A percentile compares a stretch with the other conserved stretches of the same genome.
These are phyloP conservation scores for Colletotrichum theobromicola DNA, from an alignment of 2,329 filamentous ascomycete genomes.

Conservation along the genomic window DNA sequence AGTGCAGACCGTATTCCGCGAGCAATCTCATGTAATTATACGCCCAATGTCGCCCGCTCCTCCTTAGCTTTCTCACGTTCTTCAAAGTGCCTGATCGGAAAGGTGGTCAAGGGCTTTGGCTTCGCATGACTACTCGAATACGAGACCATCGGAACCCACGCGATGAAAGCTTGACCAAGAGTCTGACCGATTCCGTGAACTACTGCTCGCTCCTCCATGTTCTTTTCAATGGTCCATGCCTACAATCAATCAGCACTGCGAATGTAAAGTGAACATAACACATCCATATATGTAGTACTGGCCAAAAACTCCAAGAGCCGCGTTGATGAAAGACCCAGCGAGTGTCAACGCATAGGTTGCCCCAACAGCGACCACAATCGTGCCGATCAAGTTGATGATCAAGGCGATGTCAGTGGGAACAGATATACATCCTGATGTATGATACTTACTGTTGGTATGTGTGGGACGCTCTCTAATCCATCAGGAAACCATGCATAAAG, in stretches of 20 bases:
- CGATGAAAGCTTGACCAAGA: background rate
- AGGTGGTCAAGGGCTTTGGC: too few relatives aligned
- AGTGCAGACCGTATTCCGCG: background rate
- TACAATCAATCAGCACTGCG: background rate
- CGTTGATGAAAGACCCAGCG: background rate
- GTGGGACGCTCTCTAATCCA: background rate
- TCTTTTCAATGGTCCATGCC: background rate
- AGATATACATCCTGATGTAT: background rate
- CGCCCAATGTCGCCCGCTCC: background rate
- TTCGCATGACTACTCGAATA: too few relatives aligned
- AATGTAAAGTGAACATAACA: background rate
- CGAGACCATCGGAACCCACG: background rate
- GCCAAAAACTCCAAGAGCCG: background rate
- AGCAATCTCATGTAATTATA: background rate
- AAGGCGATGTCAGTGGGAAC: background rate
- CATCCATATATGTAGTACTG: background rate
- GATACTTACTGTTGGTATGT: background rate
- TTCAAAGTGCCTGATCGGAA: background rate
- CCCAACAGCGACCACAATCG: background rate
- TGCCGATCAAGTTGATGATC: background rate
- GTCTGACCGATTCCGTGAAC: background rate
- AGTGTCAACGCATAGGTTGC: background rate
- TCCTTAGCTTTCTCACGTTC: background rate
- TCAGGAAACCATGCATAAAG: background rate
- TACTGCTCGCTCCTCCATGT: background rate